Evolutionary conservation across 192 early-diverging fungal genomes (phyloP).

Genomic region (Coemansia sp.): DNA sequence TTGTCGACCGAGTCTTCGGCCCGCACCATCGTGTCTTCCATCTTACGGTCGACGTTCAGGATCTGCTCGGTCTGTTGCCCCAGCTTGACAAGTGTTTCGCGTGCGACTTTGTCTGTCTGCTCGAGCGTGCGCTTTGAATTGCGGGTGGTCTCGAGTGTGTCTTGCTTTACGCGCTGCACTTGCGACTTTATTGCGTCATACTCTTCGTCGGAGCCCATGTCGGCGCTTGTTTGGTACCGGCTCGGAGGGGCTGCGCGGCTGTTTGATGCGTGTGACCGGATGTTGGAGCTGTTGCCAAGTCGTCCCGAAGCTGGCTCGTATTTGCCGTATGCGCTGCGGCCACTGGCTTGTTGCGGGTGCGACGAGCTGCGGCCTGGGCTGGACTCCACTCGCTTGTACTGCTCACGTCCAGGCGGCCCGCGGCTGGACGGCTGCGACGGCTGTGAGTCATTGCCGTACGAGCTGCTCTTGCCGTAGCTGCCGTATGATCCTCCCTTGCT

Average conservation of each 20-base stretch:
- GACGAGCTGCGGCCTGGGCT: neutral
- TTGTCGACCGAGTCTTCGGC: constrained; percentile 41
- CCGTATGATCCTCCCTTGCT: constrained; percentile 16
- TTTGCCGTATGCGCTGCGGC: constrained; percentile 2
- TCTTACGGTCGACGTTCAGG: constrained; percentile 59
- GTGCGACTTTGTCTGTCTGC: constrained; percentile 61
- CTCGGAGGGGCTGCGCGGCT: constrained; percentile 13
- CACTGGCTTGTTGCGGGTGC: neutral
- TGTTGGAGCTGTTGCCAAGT: constrained; percentile 10
- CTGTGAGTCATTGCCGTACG: neutral
- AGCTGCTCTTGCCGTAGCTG: constrained; percentile 4
- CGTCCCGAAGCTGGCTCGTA: neutral
- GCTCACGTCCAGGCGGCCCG: constrained; percentile 2
- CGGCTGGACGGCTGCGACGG: neutral
- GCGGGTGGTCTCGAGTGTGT: constrained; percentile 67
- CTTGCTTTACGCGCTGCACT: constrained; percentile 62
- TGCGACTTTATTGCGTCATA: constrained; percentile 65
- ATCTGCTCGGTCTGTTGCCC: constrained; percentile 62
- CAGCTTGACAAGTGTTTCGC: constrained; percentile 63
- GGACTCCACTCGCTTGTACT: constrained; percentile 1
- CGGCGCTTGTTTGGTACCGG: constrained; percentile 18
- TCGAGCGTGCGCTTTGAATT: constrained; percentile 63
- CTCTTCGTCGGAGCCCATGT: constrained; percentile 56
- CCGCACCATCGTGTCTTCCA: constrained; percentile 57
- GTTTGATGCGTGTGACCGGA: constrained; percentile 35